Conservation (phyloP, 441 rosid species). For the Pelargonium cotyledonis region DNA sequence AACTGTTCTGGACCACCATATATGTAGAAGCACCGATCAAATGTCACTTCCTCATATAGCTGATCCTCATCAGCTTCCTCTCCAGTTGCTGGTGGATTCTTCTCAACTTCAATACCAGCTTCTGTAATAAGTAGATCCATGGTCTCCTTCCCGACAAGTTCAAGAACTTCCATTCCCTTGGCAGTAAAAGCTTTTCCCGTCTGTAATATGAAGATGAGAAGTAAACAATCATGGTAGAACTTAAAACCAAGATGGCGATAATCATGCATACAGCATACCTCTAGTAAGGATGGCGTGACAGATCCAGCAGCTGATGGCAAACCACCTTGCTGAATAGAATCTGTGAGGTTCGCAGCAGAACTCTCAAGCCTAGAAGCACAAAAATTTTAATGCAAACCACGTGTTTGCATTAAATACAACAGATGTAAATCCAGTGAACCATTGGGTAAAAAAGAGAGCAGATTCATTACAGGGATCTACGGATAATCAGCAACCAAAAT, state of each 20-base stretch:
- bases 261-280: constrained; percentile 60
- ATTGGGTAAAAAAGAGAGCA: too few species aligned
- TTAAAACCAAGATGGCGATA: constrained; percentile 16
- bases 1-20: constrained; percentile 98
- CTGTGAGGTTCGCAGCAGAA: constrained; percentile 62
- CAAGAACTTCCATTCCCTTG: constrained; percentile 96
- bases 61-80: constrained; percentile 54
- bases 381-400: constrained; percentile 6
- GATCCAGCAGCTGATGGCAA: constrained; percentile 55
- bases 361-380: constrained; percentile 62
- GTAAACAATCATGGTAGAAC: constrained; percentile 14
- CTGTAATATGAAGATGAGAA: constrained; percentile 32
- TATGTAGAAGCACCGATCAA: constrained; percentile 95
- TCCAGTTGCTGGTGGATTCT: constrained; percentile 38
- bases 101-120: constrained; percentile 69
- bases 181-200: constrained; percentile 89
- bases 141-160: constrained; percentile 89
- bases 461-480: too few species aligned
- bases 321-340: constrained; percentile 63
- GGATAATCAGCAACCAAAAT: too few species aligned
- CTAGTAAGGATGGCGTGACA: constrained; percentile 71
- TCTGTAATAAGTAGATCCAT: constrained; percentile 82
- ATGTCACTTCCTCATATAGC: constrained; percentile 71
- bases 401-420: neutral
- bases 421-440: neutral